These are phyloP conservation scores for Middelhovenomyces tepae DNA, from an alignment of 805 yeast species.

Conservation along the genomic window DNA sequence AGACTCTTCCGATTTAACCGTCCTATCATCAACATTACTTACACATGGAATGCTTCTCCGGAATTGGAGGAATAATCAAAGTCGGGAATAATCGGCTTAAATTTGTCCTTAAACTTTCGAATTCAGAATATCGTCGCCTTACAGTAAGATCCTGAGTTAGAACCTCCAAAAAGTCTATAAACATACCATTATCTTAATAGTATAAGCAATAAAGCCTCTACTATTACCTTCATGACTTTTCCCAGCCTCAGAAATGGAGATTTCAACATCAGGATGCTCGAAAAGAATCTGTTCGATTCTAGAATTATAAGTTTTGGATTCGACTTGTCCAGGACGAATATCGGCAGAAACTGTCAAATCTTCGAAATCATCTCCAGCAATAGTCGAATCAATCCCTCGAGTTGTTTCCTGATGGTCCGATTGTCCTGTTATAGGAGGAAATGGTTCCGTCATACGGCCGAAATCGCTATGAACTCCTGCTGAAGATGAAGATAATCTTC, in stretches of 20 bases:
- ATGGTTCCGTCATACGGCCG: too few relatives aligned
- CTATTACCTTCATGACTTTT: conserved; percentile 74
- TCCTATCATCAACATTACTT: too few relatives aligned
- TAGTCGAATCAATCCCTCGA: conserved; percentile 1
- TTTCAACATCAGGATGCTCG: conserved; percentile 24
- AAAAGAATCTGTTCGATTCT: conserved; percentile 27
- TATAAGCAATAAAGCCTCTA: conserved; percentile 73
- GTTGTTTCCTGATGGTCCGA: background rate
- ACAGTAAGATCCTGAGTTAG: conserved; percentile 59
- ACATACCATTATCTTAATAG: conserved; percentile 58
- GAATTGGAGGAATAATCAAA: conserved; percentile 84
- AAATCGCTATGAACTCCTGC: conserved; percentile 2
- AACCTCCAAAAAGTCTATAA: too few relatives aligned
- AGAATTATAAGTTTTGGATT: conserved; percentile 17
- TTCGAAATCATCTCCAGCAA: background rate
- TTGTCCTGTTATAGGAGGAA: background rate
- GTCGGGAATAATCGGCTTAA: conserved; percentile 71
- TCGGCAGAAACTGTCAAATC: conserved; percentile 5
- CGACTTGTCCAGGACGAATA: conserved; percentile 2
- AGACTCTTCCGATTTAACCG: too few relatives aligned
- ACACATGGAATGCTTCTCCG: conserved; percentile 63
- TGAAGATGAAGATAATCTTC: conserved; percentile 4
- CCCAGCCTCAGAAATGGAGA: conserved; percentile 68
- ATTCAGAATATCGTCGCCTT: conserved; percentile 84
- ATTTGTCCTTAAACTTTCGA: conserved; percentile 70